Evolutionary conservation across 1,284 basidiomycete genomes (phyloP), one percentile per base, ranked within the genome.

Genomic region (Moesziomyces globuligerus): DNA sequence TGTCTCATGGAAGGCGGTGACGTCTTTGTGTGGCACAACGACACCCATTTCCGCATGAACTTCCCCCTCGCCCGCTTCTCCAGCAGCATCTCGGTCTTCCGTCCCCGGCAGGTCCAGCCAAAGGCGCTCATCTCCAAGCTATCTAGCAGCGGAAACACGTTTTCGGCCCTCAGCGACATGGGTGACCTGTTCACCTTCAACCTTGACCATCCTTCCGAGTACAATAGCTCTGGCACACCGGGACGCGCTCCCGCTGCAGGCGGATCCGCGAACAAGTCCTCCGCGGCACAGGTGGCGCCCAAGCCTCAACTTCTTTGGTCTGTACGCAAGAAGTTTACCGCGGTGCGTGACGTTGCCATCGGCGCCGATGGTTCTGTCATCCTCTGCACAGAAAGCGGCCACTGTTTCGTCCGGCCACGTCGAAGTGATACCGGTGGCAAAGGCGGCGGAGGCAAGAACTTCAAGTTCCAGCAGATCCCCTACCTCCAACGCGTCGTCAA

Each of bases 261-360:
- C 13, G 48, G 50, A 1, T 41, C 61, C 1, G 34, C 48, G 8
- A 23, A 40, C 47, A 64, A 57, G 36, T 54, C 36, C 26, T 56
- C 59, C 1, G 68, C 62, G 34, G 71, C 57, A 21, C 62, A 59
- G 23, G 15, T 46, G 17, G 57, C 64, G 18, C 78, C 77, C 6
- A 91, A 91, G 75, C 92, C 94, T 0, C 91, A 94, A 81, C 88
- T 93, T n/a, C 88, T 93, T 6, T 97, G 94, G 94, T 90, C 91
- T 0, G 84, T 96, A 52, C 86, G 92, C 57, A 92, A 91, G 80
- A 89, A 90, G 68, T 92, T 92, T 79, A 92, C 91, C 40, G 90
- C 91, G 37, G 80, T 78, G 17, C 80, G 90, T 86, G 94, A 98
- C 79, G 90, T 95, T 8, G 94, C 92, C 0, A 86, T 98, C 20